phyloP scores from a whole-genome alignment of 495 filamentous ascomycete genomes.

The Platismatia glauca region DNA sequence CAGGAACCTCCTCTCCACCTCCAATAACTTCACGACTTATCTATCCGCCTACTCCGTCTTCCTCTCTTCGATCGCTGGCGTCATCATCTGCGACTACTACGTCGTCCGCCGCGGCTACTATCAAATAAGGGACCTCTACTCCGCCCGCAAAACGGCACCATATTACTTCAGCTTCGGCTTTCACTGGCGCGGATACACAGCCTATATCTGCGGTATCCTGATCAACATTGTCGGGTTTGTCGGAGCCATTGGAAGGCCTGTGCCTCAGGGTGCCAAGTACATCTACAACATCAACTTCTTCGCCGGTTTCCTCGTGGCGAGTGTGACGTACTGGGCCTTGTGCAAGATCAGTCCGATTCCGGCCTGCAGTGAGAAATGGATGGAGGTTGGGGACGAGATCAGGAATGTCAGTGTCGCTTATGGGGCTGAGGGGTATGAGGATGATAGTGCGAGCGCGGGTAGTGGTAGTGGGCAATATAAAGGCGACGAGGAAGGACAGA shows the following conservation, averaged over 20 bases:
- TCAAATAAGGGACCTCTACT: conserved; percentile 71
- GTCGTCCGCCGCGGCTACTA: conserved; percentile 76
- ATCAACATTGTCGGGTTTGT: conserved; percentile 92
- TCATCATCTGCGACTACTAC: conserved; percentile 88
- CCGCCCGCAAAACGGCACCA: conserved; percentile 51
- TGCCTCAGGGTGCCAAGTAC: conserved; percentile 70
- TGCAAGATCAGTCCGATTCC: conserved; percentile 64
- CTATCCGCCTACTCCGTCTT: conserved; percentile 94
- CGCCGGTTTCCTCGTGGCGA: conserved; percentile 66
- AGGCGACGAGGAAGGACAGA: conserved; percentile 13
- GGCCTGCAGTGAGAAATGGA: conserved; percentile 61
- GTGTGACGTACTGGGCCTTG: conserved; percentile 56
- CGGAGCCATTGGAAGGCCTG: conserved; percentile 65
- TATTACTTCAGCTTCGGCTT: conserved; percentile 71
- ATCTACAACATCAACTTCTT: conserved; percentile 92
- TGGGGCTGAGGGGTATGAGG: conserved; percentile 18
- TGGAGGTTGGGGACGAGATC: conserved; percentile 51
- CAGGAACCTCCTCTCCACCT: conserved; percentile 59
- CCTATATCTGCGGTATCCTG: conserved; percentile 78
- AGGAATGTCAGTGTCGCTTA: conserved; percentile 25
- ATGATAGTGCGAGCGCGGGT: conserved; percentile 15
- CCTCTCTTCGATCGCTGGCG: conserved; percentile 83
- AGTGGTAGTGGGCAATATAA: conserved; percentile 12
- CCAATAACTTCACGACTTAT: conserved; percentile 93
- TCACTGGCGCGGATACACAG: conserved; percentile 73